Percentiles rank a stretch among this genome's conserved stretches.
These are phyloP conservation scores for Cystobasidium onofrii DNA, from an alignment of 768 basidiomycete species.

Conservation along the genomic window DNA sequence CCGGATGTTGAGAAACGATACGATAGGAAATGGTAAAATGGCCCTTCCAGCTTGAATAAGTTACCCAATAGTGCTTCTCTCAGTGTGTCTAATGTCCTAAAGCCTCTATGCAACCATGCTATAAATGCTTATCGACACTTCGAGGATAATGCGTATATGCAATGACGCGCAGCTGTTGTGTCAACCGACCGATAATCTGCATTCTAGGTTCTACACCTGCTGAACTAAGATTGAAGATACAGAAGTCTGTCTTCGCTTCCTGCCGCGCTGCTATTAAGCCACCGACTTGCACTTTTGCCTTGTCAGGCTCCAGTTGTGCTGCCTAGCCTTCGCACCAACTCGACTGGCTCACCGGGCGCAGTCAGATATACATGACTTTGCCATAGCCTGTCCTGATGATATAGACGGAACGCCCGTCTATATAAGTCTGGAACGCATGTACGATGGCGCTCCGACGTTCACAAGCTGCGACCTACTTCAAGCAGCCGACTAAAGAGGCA, in stretches of 20 bases:
- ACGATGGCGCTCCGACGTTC: conserved; percentile 26
- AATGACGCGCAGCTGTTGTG: neutral
- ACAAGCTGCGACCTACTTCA: conserved; percentile 29
- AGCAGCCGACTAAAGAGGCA: conserved; percentile 28
- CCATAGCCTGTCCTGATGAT: neutral
- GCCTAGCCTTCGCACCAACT: neutral
- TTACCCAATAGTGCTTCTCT: no score
- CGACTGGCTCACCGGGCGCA: neutral
- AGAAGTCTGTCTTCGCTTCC: no score
- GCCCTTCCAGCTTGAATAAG: no score
- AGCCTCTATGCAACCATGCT: no score
- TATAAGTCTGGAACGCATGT: neutral
- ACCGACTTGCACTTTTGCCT: no score
- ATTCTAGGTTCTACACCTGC: no score
- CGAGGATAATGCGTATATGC: neutral
- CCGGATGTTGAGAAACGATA: no score
- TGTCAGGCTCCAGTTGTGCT: neutral
- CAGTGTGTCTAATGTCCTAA: no score
- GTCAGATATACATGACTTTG: neutral
- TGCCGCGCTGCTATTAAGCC: no score
- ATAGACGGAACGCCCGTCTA: neutral
- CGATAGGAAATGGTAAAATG: no score
- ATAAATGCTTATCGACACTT: no score
- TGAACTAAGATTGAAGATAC: no score
- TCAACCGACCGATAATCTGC: neutral